Percentiles rank a stretch among this genome's conserved stretches.
These are phyloP conservation scores for Fusarium zealandicum DNA, from an alignment of 2,329 filamentous ascomycete genomes.

Conservation along the genomic window DNA sequence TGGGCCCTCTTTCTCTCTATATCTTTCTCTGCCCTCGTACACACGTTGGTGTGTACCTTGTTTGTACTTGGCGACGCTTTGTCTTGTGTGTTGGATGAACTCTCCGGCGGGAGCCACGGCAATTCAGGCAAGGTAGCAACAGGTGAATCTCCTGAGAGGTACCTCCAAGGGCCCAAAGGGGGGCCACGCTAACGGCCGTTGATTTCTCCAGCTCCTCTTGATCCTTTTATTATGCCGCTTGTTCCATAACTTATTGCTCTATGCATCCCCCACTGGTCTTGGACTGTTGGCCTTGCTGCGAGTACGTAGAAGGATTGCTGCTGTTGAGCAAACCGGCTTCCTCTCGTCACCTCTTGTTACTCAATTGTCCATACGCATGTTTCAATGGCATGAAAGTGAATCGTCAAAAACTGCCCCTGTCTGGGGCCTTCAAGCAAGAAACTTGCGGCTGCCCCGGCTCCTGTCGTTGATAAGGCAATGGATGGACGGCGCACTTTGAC, in stretches of 20 bases:
- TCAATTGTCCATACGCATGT: too few species aligned
- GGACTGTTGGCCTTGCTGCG: neutral
- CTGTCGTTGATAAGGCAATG: neutral
- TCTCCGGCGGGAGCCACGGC: constrained; percentile 17
- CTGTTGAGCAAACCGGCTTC: neutral
- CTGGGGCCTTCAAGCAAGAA: constrained; percentile 14
- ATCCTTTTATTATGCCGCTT: too few species aligned
- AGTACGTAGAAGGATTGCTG: neutral
- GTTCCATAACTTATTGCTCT: neutral
- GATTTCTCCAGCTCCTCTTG: constrained; percentile 26
- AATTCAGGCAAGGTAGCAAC: constrained; percentile 11
- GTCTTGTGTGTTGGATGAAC: constrained; percentile 4
- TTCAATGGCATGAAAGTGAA: neutral
- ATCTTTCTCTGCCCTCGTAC: neutral
- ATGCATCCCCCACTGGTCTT: constrained; percentile 7
- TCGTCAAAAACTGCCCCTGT: constrained; percentile 12
- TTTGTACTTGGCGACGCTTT: constrained; percentile 3
- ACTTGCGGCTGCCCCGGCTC: constrained; percentile 22
- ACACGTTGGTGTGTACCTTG: neutral
- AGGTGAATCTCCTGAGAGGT: neutral
- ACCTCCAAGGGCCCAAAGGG: constrained; percentile 18
- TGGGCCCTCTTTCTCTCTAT: neutral
- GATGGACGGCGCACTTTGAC: neutral
- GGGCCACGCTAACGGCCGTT: constrained; percentile 38
- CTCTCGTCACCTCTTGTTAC: neutral